A percentile compares a stretch with the other conserved stretches of the same genome.
phyloP scores from a whole-genome alignment of 305 asterid genomes.

The Petunia hybrid region DNA sequence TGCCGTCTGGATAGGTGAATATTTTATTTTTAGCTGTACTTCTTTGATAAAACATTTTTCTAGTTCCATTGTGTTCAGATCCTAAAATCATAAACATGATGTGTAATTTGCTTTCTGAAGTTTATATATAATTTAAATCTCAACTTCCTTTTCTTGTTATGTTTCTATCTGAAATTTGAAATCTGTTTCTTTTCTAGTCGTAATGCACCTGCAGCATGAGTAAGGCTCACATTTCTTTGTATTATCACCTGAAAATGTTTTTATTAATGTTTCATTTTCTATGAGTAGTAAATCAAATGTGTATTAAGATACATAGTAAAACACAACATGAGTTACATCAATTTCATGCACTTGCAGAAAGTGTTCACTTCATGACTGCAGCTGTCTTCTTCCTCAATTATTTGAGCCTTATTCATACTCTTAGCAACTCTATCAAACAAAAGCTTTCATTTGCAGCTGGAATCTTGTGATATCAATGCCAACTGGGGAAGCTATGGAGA shows the following conservation, averaged over 20 bases:
- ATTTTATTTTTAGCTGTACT: slow-evolving; percentile 31
- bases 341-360: slow-evolving; percentile 11
- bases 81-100: background rate
- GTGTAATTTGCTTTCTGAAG: slow-evolving; percentile 20
- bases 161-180: slow-evolving; percentile 8
- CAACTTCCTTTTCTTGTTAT: background rate
- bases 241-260: background rate
- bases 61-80: slow-evolving; percentile 19
- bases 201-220: background rate
- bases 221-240: slow-evolving; percentile 9
- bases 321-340: background rate
- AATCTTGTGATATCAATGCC: slow-evolving; percentile 80
- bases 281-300: background rate
- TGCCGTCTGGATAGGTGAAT: slow-evolving; percentile 80
- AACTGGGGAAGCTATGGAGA: slow-evolving; percentile 73
- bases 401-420: slow-evolving; percentile 29
- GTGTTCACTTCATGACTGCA: background rate
- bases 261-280: background rate
- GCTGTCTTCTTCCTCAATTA: slow-evolving; percentile 28
- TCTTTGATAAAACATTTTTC: slow-evolving; percentile 27
- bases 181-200: background rate
- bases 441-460: slow-evolving; percentile 72
- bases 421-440: slow-evolving; percentile 40
- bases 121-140: background rate
- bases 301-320: background rate